phyloP scores from a whole-genome alignment of 225 moss, liverwort and hornwort genomes.

The Asterella californica region DNA sequence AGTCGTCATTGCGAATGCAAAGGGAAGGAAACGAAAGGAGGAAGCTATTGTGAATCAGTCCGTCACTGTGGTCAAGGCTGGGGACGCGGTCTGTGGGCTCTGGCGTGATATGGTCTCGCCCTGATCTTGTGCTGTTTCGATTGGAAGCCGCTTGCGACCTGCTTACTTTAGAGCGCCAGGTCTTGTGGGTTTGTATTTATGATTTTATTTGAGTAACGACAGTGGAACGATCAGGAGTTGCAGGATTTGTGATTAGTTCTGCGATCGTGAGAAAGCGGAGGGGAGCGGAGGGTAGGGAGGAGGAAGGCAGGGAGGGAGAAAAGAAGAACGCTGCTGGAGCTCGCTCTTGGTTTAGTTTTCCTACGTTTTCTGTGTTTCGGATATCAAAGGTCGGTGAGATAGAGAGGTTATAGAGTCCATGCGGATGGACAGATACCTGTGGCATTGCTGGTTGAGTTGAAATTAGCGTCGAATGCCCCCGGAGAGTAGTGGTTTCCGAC shows the following conservation, averaged over 20 bases:
- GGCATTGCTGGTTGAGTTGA: slow-evolving; percentile 24
- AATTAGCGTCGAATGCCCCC: slow-evolving; percentile 45
- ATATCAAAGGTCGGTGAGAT: background rate
- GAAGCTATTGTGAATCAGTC: background rate
- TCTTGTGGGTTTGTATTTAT: background rate
- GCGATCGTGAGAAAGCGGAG: background rate
- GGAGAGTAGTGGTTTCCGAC: slow-evolving; percentile 34
- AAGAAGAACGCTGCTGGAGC: background rate
- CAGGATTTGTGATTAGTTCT: background rate
- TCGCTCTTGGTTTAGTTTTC: background rate
- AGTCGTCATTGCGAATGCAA: background rate
- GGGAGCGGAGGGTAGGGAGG: background rate
- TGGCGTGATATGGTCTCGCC: background rate
- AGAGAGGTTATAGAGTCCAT: slow-evolving; percentile 7
- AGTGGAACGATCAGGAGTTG: background rate
- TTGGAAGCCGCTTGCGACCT: slow-evolving; percentile 6
- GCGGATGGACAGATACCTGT: slow-evolving; percentile 3
- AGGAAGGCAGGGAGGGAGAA: background rate
- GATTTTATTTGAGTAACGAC: background rate
- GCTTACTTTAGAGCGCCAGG: background rate
- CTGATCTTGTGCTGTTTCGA: background rate
- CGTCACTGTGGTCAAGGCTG: background rate
- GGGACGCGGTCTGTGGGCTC: background rate
- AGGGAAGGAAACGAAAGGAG: background rate
- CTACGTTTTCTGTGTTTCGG: background rate